Evolutionary conservation across 2,329 filamentous ascomycete genomes (phyloP).

Genomic region (Ramularia collo-cygni): DNA sequence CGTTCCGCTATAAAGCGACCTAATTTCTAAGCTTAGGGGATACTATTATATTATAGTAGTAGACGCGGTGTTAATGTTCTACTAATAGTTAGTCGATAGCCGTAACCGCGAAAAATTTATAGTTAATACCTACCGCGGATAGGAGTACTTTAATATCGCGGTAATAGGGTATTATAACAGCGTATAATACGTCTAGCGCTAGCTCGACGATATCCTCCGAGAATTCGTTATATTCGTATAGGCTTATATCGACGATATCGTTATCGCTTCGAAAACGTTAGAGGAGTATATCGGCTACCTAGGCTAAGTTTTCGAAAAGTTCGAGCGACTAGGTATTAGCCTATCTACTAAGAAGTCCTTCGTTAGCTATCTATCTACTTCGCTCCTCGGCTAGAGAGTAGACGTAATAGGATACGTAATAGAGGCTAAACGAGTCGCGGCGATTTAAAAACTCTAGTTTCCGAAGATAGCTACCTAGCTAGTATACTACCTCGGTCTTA

Average conservation of each 20-base stretch:
- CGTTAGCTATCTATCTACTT: not conserved
- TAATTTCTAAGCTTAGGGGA: not conserved
- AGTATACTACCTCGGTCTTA: not conserved
- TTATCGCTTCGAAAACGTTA: not conserved
- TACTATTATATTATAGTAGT: constrained; percentile 2
- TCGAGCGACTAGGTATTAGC: not conserved
- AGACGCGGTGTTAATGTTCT: constrained; percentile 2
- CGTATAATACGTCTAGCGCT: not conserved
- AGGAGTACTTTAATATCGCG: constrained; percentile 2
- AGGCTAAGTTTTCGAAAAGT: not conserved
- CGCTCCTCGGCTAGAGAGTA: not conserved
- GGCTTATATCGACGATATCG: constrained; percentile 1
- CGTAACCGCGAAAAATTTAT: constrained; percentile 4
- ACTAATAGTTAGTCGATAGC: not conserved
- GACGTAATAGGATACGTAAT: too few relatives aligned
- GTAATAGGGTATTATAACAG: constrained; percentile 2
- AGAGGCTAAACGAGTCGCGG: not conserved
- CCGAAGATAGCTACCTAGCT: not conserved
- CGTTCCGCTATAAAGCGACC: not conserved
- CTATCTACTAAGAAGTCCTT: not conserved
- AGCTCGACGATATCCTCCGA: not conserved
- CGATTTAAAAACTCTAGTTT: not conserved
- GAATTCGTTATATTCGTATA: not conserved
- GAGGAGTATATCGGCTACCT: not conserved
- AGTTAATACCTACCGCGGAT: constrained; percentile 1